A percentile compares a stretch with the other conserved stretches of the same genome.
phyloP scores from a whole-genome alignment of 176 grass and related monocot species.

The Oryza meyeriana region DNA sequence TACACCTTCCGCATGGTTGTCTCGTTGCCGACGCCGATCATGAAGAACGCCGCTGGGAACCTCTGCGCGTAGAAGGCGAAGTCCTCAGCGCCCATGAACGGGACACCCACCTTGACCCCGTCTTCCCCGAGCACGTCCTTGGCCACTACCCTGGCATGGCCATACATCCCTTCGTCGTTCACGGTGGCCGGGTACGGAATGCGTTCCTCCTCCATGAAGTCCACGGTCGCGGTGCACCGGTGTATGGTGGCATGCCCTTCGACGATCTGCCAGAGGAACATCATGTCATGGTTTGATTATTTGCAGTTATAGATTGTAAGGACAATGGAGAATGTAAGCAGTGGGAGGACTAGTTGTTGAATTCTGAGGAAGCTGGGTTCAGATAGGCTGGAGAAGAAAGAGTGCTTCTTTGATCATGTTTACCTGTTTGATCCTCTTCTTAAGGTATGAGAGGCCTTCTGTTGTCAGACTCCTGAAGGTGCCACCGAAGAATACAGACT shows the following conservation, averaged over 20 bases:
- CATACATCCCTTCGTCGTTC: constrained; percentile 55
- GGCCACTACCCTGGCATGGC: constrained; percentile 47
- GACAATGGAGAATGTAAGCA: background rate
- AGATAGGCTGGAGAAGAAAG: background rate
- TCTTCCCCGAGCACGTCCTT: constrained; percentile 44
- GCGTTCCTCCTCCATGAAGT: constrained; percentile 50
- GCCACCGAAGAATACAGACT: constrained; percentile 55
- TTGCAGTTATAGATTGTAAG: background rate
- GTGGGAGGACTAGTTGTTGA: background rate
- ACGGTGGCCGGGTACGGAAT: constrained; percentile 48
- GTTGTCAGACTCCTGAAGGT: constrained; percentile 61
- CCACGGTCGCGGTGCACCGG: constrained; percentile 42
- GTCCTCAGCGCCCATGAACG: constrained; percentile 44
- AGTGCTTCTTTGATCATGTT: background rate
- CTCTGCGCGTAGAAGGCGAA: constrained; percentile 56
- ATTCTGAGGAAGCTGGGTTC: background rate
- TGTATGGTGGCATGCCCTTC: constrained; percentile 43
- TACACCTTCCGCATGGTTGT: background rate
- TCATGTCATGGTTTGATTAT: background rate
- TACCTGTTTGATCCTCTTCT: constrained; percentile 66
- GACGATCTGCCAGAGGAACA: constrained; percentile 38
- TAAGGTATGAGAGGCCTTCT: constrained; percentile 54
- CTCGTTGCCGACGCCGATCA: constrained; percentile 41
- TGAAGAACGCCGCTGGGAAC: constrained; percentile 48
- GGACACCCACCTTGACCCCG: constrained; percentile 18